phyloP scores from a whole-genome alignment of 306 rosid species.

The Medicago lupulina region DNA sequence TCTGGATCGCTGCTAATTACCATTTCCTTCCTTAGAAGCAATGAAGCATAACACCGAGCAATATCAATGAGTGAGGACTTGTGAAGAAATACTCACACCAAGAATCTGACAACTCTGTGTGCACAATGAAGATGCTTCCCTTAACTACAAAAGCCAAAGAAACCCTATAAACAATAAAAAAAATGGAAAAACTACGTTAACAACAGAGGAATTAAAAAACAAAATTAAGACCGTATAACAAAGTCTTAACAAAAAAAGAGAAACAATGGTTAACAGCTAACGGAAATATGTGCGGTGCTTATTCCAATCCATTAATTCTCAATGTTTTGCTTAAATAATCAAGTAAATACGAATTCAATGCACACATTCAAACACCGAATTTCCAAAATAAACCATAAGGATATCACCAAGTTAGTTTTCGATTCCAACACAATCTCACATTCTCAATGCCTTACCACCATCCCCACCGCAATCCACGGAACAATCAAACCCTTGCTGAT shows the following conservation, averaged over 20 bases:
- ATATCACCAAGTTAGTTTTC: slow-evolving; percentile 33
- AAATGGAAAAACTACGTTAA: slow-evolving; percentile 44
- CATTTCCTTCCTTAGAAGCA: slow-evolving; percentile 37
- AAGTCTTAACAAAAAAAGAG: slow-evolving; percentile 1
- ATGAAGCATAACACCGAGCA: slow-evolving; percentile 1
- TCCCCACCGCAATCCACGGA: slow-evolving; percentile 41
- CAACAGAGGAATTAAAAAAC: slow-evolving; percentile 38
- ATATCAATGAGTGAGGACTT: slow-evolving; percentile 38
- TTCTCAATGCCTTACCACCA: slow-evolving; percentile 27
- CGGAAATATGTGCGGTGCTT: slow-evolving; percentile 16
- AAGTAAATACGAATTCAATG: slow-evolving; percentile 36
- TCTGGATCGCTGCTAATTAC: slow-evolving; percentile 31
- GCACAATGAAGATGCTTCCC: slow-evolving; percentile 39
- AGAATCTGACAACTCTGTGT: slow-evolving; percentile 27
- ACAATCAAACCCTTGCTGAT: slow-evolving; percentile 31
- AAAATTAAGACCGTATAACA: background rate
- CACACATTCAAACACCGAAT: slow-evolving; percentile 23
- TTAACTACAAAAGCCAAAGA: slow-evolving; percentile 39
- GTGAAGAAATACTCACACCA: slow-evolving; percentile 23
- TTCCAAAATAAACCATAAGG: slow-evolving; percentile 39
- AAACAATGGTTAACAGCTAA: slow-evolving; percentile 26
- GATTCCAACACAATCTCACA: slow-evolving; percentile 33
- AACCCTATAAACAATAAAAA: slow-evolving; percentile 38
- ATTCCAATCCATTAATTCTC: slow-evolving; percentile 39
- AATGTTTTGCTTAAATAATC: slow-evolving; percentile 33